Evolutionary conservation across 441 rosid species (phyloP).

Genomic region (Gossypium davidsonii): DNA sequence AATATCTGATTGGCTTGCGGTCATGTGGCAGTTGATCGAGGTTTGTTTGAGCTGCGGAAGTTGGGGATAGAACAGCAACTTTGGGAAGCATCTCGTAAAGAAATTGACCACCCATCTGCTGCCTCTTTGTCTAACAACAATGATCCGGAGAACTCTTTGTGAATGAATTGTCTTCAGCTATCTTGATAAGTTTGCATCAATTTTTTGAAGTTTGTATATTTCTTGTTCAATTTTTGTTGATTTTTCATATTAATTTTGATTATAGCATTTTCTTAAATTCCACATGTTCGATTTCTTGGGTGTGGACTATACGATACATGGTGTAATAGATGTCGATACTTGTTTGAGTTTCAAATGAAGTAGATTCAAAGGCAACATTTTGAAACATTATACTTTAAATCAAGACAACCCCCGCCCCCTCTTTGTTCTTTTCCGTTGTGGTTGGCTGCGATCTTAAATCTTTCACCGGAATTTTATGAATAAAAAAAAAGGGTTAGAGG

Average conservation of each 20-base stretch:
- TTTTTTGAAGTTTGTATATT: background rate
- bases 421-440: background rate
- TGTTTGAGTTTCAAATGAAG: background rate
- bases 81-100: constrained; percentile 93
- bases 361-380: background rate
- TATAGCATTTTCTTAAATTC: background rate
- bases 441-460: background rate
- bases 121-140: constrained; percentile 28
- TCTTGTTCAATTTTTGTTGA: background rate
- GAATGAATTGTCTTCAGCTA: constrained; percentile 1
- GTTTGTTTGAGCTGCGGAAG: constrained; percentile 75
- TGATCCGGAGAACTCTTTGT: constrained; percentile 30
- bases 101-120: constrained; percentile 41
- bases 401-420: background rate
- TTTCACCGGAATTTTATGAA: background rate
- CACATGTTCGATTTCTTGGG: constrained; percentile 1
- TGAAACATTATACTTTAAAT: background rate
- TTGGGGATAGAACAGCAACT: constrained; percentile 87
- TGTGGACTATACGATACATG: background rate
- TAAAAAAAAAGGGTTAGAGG: no score
- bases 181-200: background rate
- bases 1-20: background rate
- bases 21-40: constrained; percentile 67
- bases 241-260: background rate
- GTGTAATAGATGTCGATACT: background rate